Evolutionary conservation across 116 monocot genomes (phyloP).

Genomic region (Papilionanthe hybrid): DNA sequence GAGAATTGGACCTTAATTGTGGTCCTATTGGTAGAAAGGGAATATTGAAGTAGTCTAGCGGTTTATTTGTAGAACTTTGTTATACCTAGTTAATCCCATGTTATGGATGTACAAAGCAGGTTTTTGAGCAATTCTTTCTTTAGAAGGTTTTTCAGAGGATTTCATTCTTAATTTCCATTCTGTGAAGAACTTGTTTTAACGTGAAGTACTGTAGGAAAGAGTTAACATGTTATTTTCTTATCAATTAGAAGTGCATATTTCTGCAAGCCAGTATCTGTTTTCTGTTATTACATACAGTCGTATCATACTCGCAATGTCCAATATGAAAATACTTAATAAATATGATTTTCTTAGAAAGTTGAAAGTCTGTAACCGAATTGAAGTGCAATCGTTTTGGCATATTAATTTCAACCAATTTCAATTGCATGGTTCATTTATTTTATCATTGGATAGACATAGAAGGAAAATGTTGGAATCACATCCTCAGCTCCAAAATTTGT

Average conservation of each 20-base stretch:
- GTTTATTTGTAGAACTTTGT: no score
- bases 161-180: neutral
- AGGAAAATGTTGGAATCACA: neutral
- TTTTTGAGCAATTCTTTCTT: no score
- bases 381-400: neutral
- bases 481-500: neutral
- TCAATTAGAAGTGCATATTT: neutral
- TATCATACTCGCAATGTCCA: neutral
- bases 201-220: no score
- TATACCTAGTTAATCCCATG: no score
- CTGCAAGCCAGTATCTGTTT: neutral
- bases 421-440: neutral
- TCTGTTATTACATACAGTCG: neutral
- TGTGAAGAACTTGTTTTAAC: no score
- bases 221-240: no score
- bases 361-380: neutral
- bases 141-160: neutral
- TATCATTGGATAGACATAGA: neutral
- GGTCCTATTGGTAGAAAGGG: no score
- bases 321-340: neutral
- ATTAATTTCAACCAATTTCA: neutral
- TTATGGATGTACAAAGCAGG: no score
- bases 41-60: no score
- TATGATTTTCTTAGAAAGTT: neutral
- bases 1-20: no score